Evolutionary conservation across 2,329 filamentous ascomycete genomes (phyloP), one percentile per base, ranked within the genome.

Genomic region (Scedosporium apiospermum): DNA sequence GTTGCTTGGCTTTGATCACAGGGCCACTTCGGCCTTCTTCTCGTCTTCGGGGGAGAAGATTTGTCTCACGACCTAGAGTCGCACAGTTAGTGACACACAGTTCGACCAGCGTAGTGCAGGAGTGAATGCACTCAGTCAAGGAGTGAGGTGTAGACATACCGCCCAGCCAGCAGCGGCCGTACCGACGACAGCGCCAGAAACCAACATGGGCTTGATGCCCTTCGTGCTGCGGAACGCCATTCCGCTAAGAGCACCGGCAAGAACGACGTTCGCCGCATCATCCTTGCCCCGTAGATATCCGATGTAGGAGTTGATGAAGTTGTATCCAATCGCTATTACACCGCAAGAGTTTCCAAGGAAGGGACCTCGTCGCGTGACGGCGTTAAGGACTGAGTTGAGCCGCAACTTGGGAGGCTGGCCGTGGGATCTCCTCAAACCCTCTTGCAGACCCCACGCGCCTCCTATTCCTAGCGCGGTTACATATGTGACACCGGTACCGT

Each of bases 191-290:
- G 88, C 91, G 66, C 92, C 90, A 42, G 93, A 96, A 70, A 98
- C 95, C 80, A 95, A 82, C 93, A 98, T 98, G 41, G 92, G 93
- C 75, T 90, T 85, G 65, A 95, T 66, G 5, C 95, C 95, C 71
- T 90, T 85, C 58, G 96, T 98, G 75, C 93, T 96, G 83, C 97
- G 98, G 79, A 99, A 99, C 14, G 99, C 74, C 83, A 93, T 93
- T 64, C 95, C 95, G 71, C 92, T 96, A 68, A 99, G 74, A 1
- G 82, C 89, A 67, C 96, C 95, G 4, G 95, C 93, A 21, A 84
- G 76, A 62, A 99, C 84, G 66, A 91, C 95, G 79, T 99, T 99
- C 64, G 88, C 85, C 3, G 91, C 84, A 74, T 99, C 96, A 69
- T 96, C 92, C 78, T 91, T 91, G 66, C 91, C 91, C 65, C 93